Evolutionary conservation across 2,329 filamentous ascomycete species (phyloP).

Genomic region (Paecilomyces sp.): DNA sequence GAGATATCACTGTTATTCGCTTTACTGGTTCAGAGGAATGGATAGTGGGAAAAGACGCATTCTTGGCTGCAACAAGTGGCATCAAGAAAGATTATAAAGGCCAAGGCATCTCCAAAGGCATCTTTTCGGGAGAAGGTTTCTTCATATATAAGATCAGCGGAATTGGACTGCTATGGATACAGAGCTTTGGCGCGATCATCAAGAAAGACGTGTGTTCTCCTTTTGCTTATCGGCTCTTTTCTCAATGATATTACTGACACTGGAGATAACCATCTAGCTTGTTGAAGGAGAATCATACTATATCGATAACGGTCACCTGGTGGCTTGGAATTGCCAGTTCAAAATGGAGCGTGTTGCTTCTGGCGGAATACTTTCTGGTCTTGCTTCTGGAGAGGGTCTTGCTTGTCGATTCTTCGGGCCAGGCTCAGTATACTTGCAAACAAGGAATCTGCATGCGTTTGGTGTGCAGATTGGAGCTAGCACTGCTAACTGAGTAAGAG

Average conservation of each 20-base stretch:
- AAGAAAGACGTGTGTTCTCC: conserved; percentile 68
- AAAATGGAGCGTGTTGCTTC: conserved; percentile 82
- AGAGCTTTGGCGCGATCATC: conserved; percentile 91
- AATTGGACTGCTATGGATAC: conserved; percentile 76
- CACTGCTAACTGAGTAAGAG: conserved; percentile 16
- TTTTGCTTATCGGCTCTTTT: not conserved
- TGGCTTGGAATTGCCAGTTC: conserved; percentile 97
- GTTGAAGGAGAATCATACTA: conserved; percentile 73
- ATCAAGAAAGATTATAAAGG: conserved; percentile 80
- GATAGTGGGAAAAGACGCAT: conserved; percentile 81
- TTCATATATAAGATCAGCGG: conserved; percentile 85
- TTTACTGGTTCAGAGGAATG: conserved; percentile 62
- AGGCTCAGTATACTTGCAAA: conserved; percentile 88
- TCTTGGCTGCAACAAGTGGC: conserved; percentile 78
- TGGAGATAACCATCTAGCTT: conserved; percentile 19
- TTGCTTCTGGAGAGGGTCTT: conserved; percentile 76
- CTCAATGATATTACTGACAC: not conserved
- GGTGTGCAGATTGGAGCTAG: conserved; percentile 44
- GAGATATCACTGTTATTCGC: conserved; percentile 76
- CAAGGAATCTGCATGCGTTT: conserved; percentile 68
- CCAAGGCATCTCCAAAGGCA: conserved; percentile 78
- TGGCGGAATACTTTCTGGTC: conserved; percentile 83
- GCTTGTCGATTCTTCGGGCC: conserved; percentile 92
- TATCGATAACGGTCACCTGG: conserved; percentile 85
- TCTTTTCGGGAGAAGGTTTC: conserved; percentile 88